Evolutionary conservation across 768 basidiomycete genomes (phyloP), one percentile per base, ranked within the genome.

Genomic region (Mrakia gelida): DNA sequence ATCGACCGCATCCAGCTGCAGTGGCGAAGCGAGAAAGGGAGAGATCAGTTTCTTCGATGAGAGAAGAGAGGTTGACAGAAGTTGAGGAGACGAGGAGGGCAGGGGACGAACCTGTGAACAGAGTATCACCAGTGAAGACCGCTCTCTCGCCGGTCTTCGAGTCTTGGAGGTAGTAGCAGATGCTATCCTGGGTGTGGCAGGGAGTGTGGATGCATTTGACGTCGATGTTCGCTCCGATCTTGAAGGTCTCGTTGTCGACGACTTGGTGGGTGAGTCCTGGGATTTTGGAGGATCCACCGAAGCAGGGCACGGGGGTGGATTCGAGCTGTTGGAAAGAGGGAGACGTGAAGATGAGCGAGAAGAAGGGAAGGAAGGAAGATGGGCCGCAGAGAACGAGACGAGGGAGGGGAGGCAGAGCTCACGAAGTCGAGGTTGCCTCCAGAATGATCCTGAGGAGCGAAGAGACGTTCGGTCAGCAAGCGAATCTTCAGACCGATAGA

Each of bases 111-210:
- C 49, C 49, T 9, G 74, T 75, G 30, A 79, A 79, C 21, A 79
- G 62, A 28, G 78, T 79, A n/a, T 79, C 78, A 16, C 78, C 78
- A 3, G 78, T 79, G 32, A 79, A 70, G 43, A 79, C 78, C 30
- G 41, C 61, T 56, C 75, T 49, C 62, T 79, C 74, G 59, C 34
- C n/a, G 11, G 73, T 52, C 34, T 34, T n/a, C 9, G 23, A 30
- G 63, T 79, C 78, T 6, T n/a, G 43, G 45, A 79, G 52, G 61
- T 49, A 75, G 62, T 71, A 75, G 71, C 75, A 75, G 73, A 71
- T 70, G 18, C 59, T 68, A 23, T 78, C 77, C 34, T 79, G 78
- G 23, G 78, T 79, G 49, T 79, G 78, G 49, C 78, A 79, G 0
- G 78, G 78, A 7, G 78, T 79, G n/a, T 67, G 62, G 43, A 79